These are phyloP conservation scores for Cladosporium sp. DNA, from an alignment of 2,329 filamentous ascomycete species.

Conservation along the genomic window DNA sequence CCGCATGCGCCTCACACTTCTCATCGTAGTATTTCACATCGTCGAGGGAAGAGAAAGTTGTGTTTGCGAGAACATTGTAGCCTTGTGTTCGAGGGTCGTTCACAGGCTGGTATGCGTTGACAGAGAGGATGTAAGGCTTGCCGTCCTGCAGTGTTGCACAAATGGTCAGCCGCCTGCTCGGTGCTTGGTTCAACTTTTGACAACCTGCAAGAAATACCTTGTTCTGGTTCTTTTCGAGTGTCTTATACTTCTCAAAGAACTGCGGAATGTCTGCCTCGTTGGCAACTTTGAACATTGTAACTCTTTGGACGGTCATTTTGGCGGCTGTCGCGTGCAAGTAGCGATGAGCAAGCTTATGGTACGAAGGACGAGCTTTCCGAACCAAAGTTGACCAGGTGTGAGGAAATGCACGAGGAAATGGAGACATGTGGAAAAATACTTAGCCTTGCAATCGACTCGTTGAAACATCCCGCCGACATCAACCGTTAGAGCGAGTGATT, in stretches of 20 bases:
- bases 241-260: conserved; percentile 43
- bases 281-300: conserved; percentile 53
- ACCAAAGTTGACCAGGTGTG: not conserved
- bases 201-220: conserved; percentile 34
- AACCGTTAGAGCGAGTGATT: conserved; percentile 3
- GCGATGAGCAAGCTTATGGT: not conserved
- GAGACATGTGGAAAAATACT: not conserved
- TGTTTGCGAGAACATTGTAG: conserved; percentile 61
- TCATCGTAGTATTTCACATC: conserved; percentile 69
- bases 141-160: conserved; percentile 58
- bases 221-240: conserved; percentile 39
- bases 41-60: conserved; percentile 59
- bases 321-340: not conserved
- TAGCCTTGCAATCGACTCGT: not conserved
- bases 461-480: not conserved
- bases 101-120: conserved; percentile 52
- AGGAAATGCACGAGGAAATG: not conserved
- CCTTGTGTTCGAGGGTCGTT: conserved; percentile 60
- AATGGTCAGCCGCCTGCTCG: too few species aligned
- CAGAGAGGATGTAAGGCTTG: conserved; percentile 63
- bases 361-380: not conserved
- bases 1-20: conserved; percentile 52
- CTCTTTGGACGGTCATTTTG: conserved; percentile 41
- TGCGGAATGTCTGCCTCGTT: conserved; percentile 41
- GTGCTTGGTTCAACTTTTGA: not conserved